Base-by-base conservation (phyloP, 2,329 filamentous ascomycete species). In the Colletotrichum siamense region DNA sequence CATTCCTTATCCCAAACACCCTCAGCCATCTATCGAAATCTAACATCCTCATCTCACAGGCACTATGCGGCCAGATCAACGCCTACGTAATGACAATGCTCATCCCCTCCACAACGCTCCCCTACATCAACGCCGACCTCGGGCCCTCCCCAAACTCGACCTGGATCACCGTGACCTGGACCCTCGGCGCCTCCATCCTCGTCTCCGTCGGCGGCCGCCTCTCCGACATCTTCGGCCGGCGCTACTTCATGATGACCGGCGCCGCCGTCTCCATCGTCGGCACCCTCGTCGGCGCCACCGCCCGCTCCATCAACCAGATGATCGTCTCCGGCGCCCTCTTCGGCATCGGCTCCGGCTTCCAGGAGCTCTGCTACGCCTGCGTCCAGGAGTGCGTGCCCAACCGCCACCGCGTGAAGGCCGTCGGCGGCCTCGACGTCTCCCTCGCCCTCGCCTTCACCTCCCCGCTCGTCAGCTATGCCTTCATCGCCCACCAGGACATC, bases 311-410 rank as follows among this genome's bases (percentile, higher is more conserved):
- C 76, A 80, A 82, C 32, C 82, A 84, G 69, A 86, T 87, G 84
- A 86, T 87, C 69, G 83, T 81, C 6, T 82, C 82, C 22, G 84
- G 85, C 16, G 84, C 82, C 12, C 79, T 87, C 26, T 86, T 87
- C 68, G 85, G 86, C 18, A 80, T 82, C n/a, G 85, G 85, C 7
- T 81, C 81, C 24, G 85, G 85, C 2, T 84, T 87, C 70, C 81
- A 85, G 62, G 85, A 87, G 70, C 83, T 86, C 79, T 81, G 82
- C 16, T 87, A 85, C 77, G 85, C 79, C 44, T 81, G 79, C 18
- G 79, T 81, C 13, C 79, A 85, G 79, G 85, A 86, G 78, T 83
- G 85, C 32, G 82, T 86, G 32, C 85, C 85, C 10, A 85, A 83
- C 72, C 81, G 80, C 39, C 84, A 83, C 73, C 80, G 85, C n/a